These are phyloP conservation scores for Galerina marginata DNA, from an alignment of 768 basidiomycete species.

Conservation along the genomic window DNA sequence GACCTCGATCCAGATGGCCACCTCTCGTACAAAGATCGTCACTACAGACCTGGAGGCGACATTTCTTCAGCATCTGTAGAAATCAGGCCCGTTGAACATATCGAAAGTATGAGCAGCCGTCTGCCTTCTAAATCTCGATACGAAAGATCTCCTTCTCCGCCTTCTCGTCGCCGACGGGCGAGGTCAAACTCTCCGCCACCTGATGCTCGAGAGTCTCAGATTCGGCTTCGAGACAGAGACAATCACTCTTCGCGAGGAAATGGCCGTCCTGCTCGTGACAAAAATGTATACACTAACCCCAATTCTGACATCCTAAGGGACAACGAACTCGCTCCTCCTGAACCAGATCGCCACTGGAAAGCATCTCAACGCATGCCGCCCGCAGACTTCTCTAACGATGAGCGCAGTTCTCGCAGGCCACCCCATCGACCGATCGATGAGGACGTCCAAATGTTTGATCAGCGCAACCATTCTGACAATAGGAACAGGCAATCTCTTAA, in stretches of 20 bases:
- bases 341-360: constrained; percentile 31
- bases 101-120: constrained; percentile 11
- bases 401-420: constrained; percentile 25
- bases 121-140: constrained; percentile 24
- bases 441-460: constrained; percentile 10
- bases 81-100: constrained; percentile 8
- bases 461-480: constrained; percentile 22
- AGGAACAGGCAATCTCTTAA: constrained; percentile 25
- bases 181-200: constrained; percentile 33
- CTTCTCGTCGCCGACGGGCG: constrained; percentile 32
- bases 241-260: constrained; percentile 28
- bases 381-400: constrained; percentile 25
- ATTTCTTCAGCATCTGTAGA: constrained; percentile 17
- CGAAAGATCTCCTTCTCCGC: constrained; percentile 35
- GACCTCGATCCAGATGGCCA: constrained; percentile 19
- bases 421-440: constrained; percentile 18
- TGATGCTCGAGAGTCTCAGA: constrained; percentile 17
- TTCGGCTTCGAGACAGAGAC: constrained; percentile 27
- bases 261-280: constrained; percentile 30
- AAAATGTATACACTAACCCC: constrained; percentile 35
- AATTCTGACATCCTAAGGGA: constrained; percentile 32
- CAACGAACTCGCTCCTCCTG: constrained; percentile 26
- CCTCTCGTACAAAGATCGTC: constrained; percentile 65
- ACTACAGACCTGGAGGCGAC: constrained; percentile 60
- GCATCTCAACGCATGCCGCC: constrained; percentile 23